phyloP scores from a whole-genome alignment of 148 eudicot genomes.

The Cornus suecica region DNA sequence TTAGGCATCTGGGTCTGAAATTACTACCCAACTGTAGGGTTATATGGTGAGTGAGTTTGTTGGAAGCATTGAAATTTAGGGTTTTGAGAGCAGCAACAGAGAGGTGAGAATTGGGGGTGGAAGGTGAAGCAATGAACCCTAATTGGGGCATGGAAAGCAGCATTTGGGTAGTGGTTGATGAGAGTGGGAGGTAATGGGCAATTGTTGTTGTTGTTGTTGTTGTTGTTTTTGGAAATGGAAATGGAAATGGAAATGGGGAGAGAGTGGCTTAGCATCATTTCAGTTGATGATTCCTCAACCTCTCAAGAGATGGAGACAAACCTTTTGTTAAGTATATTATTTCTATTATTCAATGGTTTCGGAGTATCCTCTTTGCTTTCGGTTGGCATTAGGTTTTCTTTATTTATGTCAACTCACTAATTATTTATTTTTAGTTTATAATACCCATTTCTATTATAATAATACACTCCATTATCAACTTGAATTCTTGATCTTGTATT shows the following conservation, averaged over 20 bases:
- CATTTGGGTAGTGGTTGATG: neutral
- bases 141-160: constrained; percentile 9
- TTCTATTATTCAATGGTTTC: neutral
- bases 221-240: constrained; percentile 5
- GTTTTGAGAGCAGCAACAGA: constrained; percentile 7
- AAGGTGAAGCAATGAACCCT: neutral
- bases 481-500: too few relatives aligned
- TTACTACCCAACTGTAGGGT: constrained; percentile 10
- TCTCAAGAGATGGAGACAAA: constrained; percentile 9
- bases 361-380: neutral
- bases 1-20: constrained; percentile 15
- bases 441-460: too few relatives aligned
- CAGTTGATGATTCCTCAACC: constrained; percentile 10
- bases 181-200: neutral
- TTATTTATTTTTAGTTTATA: too few relatives aligned
- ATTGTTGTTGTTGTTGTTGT: neutral
- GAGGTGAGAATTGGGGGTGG: constrained; percentile 15
- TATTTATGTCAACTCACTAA: too few relatives aligned
- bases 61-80: constrained; percentile 8
- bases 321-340: too few relatives aligned
- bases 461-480: too few relatives aligned
- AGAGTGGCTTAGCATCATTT: constrained; percentile 8
- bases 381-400: neutral
- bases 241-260: neutral
- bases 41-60: neutral